Evolutionary conservation across 768 basidiomycete species (phyloP).

Genomic region (Phylloporus sp.): DNA sequence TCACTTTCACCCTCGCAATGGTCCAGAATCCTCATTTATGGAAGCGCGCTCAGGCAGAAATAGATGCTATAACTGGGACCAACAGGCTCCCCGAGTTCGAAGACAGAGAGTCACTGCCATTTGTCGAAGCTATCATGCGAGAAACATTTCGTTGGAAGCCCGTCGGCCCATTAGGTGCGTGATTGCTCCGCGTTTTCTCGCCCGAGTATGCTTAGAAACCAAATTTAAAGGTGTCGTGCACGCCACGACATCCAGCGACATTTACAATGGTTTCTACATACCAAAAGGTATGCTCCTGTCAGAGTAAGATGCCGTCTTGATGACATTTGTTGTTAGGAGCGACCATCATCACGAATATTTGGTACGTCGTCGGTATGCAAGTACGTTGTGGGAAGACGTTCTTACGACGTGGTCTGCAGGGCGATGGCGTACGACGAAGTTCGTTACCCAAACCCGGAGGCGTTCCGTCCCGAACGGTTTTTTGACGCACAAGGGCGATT

Average conservation of each 20-base stretch:
- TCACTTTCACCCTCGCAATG: conserved; percentile 9
- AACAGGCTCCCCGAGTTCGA: conserved; percentile 4
- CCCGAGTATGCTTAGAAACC: background rate
- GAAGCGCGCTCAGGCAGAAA: conserved; percentile 11
- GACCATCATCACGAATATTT: background rate
- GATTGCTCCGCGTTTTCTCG: too few species aligned
- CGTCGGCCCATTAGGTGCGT: background rate
- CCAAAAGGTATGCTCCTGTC: conserved; percentile 36
- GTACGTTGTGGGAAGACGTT: too few species aligned
- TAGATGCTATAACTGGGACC: conserved; percentile 1
- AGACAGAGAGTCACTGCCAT: conserved; percentile 7
- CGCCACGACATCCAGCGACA: conserved; percentile 31
- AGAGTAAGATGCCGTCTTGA: background rate
- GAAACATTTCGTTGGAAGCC: conserved; percentile 7
- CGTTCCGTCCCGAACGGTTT: conserved; percentile 14
- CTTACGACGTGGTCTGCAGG: background rate
- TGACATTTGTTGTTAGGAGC: conserved; percentile 1
- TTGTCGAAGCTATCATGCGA: conserved; percentile 6
- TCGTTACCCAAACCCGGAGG: conserved; percentile 9
- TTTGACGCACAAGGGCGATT: conserved; percentile 1
- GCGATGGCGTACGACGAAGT: conserved; percentile 4
- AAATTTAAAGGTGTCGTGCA: conserved; percentile 22
- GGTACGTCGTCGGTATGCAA: conserved; percentile 1
- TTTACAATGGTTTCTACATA: conserved; percentile 44
- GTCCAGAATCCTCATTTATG: conserved; percentile 7